Percentiles rank a stretch among this genome's conserved stretches.
phyloP scores from a whole-genome alignment of 2,329 filamentous ascomycete species.

The Aspergillus sp. region DNA sequence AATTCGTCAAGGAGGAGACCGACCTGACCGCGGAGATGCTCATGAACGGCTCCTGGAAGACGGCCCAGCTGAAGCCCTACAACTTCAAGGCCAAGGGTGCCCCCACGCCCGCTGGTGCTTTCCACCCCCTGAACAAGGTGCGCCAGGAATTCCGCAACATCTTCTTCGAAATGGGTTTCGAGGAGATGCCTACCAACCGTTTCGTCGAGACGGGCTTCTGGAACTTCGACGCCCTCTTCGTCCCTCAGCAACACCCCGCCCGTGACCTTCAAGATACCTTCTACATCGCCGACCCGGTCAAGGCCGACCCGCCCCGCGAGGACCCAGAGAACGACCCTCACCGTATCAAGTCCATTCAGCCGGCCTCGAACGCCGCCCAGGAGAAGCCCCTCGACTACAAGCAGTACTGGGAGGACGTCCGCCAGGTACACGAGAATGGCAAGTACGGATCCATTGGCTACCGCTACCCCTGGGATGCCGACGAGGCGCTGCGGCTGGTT shows the following conservation, averaged over 20 bases:
- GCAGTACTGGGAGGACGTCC: constrained; percentile 84
- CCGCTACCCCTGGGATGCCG: constrained; percentile 87
- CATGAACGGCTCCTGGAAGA: constrained; percentile 83
- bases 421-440: constrained; percentile 82
- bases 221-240: constrained; percentile 97
- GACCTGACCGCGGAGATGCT: constrained; percentile 95
- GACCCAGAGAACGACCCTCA: constrained; percentile 52
- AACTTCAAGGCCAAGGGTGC: constrained; percentile 72
- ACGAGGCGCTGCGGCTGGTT: constrained; percentile 83
- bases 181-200: constrained; percentile 94
- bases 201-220: constrained; percentile 98
- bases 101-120: constrained; percentile 49
- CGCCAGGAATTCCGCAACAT: constrained; percentile 94
- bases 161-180: constrained; percentile 99
- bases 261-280: constrained; percentile 98
- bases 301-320: constrained; percentile 67
- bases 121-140: constrained; percentile 80
- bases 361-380: constrained; percentile 51
- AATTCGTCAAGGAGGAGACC: constrained; percentile 90
- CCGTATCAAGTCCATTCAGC: constrained; percentile 41
- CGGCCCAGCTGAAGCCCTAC: constrained; percentile 81
- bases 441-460: constrained; percentile 96
- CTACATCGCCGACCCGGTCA: constrained; percentile 88
- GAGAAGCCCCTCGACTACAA: constrained; percentile 67
- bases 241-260: constrained; percentile 95